Base-by-base conservation (phyloP, 2,329 filamentous ascomycete species). In the Penicillium sp. region DNA sequence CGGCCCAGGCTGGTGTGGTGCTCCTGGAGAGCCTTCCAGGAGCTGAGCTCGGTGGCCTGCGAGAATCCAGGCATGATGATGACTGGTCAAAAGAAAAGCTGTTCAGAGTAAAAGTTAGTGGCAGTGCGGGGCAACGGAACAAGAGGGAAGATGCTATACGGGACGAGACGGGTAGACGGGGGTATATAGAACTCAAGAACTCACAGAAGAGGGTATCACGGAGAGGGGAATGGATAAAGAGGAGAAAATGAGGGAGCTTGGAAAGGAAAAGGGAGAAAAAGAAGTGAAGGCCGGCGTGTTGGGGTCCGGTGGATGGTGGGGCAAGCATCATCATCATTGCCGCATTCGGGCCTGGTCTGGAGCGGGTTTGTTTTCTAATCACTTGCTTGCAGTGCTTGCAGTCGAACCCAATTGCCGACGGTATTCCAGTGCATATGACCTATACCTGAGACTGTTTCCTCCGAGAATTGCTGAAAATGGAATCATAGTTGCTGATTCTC, bases 21-120 rank as follows among this genome's bases (percentile, higher is more conserved):
- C 70, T 90, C 83, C 79, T 96, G 90, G 71, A 99, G 91, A 73
- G 90, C 85, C 74, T 89, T 84, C 93, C 94, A 99, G 71, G 91
- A 87, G 67, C 87, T 82, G 66, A 96, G 88, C 61, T 91, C 89
- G 73, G 87, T 92, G 66, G 93, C 88, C 81, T 95, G 92, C 66
- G 90, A 67, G 59, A 75, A 75, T 64, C 66, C 67, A 56, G 72
- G 67, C 71, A 74, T 74, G 52, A 58, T 72, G 65, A 61, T 50
- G 37, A 34, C 56, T n/a, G n/a, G n/a, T n/a, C n/a, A n/a, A 48
- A 49, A 33, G 47, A 45, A 40, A 46, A 50, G 54, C 56, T 56
- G 45, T 54, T n/a, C 43, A 51, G 36, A 42, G 53, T 51, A 44
- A 9, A 48, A 49, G 33, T 60, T 71, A n/a, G n/a, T n/a, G n/a